A percentile compares a stretch with the other conserved stretches of the same genome.
phyloP scores from a whole-genome alignment of 2,329 filamentous ascomycete genomes.

The Neoscytalidium dimidiatum region DNA sequence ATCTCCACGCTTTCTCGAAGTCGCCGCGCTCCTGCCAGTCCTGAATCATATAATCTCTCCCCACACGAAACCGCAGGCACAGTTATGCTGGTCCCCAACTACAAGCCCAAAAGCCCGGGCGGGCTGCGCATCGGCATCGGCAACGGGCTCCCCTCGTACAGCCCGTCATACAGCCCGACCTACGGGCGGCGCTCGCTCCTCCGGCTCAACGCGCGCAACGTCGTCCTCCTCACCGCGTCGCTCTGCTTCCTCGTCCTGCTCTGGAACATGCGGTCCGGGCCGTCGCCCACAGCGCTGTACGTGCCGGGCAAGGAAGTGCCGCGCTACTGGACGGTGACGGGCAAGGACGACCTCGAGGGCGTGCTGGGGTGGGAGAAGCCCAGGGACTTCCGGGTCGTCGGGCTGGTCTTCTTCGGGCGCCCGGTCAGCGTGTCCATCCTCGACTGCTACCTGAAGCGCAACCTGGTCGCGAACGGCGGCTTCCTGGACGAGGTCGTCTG shows the following conservation, averaged over 20 bases:
- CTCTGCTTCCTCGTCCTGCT: slow-evolving; percentile 15
- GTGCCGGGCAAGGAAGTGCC: background rate
- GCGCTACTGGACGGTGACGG: slow-evolving; percentile 48
- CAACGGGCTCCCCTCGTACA: background rate
- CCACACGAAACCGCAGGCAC: background rate
- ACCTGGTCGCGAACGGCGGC: slow-evolving; percentile 42
- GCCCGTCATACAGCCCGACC: background rate
- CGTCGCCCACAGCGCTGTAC: background rate
- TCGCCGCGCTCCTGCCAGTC: background rate
- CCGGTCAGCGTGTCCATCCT: slow-evolving; percentile 38
- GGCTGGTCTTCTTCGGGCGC: slow-evolving; percentile 42
- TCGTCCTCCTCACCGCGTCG: background rate
- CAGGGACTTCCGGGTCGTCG: slow-evolving; percentile 38
- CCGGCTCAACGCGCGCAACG: slow-evolving; percentile 11
- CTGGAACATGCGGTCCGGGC: slow-evolving; percentile 7
- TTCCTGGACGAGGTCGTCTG: slow-evolving; percentile 47
- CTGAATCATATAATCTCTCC: background rate
- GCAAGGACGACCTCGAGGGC: slow-evolving; percentile 27
- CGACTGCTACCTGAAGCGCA: slow-evolving; percentile 45
- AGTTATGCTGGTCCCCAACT: background rate
- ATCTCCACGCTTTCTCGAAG: background rate
- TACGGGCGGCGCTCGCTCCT: background rate
- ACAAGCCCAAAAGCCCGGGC: background rate
- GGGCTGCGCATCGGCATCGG: slow-evolving; percentile 9
- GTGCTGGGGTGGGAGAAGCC: slow-evolving; percentile 34